These are phyloP conservation scores for Lichtheimia corymbifera DNA, from an alignment of 371 early-diverging fungal species.

Conservation along the genomic window DNA sequence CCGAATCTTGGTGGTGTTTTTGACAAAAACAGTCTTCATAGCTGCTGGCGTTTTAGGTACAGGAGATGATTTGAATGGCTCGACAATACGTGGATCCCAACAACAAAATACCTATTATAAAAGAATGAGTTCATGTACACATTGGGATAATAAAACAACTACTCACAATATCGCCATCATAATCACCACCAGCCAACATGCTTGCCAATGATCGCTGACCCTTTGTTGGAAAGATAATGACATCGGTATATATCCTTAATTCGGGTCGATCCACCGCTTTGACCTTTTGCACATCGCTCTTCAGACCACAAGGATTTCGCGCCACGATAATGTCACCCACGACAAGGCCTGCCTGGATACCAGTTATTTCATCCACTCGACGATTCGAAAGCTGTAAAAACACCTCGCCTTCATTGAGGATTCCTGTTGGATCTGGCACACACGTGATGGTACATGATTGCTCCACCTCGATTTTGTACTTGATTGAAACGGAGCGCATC, in stretches of 20 bases:
- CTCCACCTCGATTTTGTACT: constrained; percentile 43
- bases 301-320: constrained; percentile 47
- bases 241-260: constrained; percentile 42
- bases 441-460: constrained; percentile 50
- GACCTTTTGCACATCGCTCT: constrained; percentile 48
- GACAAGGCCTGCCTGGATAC: constrained; percentile 36
- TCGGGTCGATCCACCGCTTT: constrained; percentile 39
- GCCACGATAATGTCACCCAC: constrained; percentile 45
- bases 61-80: constrained; percentile 27
- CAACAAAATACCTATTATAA: constrained; percentile 51
- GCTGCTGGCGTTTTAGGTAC: constrained; percentile 15
- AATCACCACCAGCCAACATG: constrained; percentile 52
- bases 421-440: constrained; percentile 49
- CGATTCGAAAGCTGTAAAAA: constrained; percentile 42
- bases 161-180: constrained; percentile 56
- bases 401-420: constrained; percentile 35
- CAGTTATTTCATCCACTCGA: constrained; percentile 39
- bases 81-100: constrained; percentile 50
- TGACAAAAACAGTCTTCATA: constrained; percentile 32
- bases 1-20: constrained; percentile 23
- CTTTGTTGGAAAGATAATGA: constrained; percentile 42
- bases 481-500: constrained; percentile 33
- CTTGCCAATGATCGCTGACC: constrained; percentile 45
- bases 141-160: background rate
- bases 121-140: background rate